phyloP scores from a whole-genome alignment of 306 rosid species.

The Prunus dulcis region DNA sequence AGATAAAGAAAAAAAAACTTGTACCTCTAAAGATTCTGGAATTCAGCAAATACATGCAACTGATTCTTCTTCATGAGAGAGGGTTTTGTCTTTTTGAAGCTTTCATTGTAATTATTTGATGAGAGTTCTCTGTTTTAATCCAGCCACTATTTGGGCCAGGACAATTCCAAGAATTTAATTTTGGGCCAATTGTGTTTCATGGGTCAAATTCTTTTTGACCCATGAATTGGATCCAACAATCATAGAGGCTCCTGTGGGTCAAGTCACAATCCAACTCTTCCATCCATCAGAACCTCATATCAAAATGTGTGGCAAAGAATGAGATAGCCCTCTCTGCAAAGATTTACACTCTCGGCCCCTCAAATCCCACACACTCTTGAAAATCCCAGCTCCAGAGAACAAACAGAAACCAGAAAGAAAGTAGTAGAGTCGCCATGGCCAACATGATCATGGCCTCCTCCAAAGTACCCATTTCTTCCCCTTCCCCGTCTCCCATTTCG shows the following conservation, averaged over 20 bases:
- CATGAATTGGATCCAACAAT: too few relatives aligned
- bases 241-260: not conserved
- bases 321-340: not conserved
- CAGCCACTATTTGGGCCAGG: not conserved
- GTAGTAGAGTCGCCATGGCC: slow-evolving; percentile 46
- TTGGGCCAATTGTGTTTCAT: not conserved
- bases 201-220: too few relatives aligned
- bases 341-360: not conserved
- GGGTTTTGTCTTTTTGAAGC: not conserved
- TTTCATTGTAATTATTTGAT: not conserved
- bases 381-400: not conserved
- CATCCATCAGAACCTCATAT: not conserved
- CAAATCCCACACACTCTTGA: not conserved
- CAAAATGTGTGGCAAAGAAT: slow-evolving; percentile 9
- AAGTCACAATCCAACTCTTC: not conserved
- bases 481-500: slow-evolving; percentile 30
- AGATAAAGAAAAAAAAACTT: too few relatives aligned
- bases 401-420: not conserved
- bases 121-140: too few relatives aligned
- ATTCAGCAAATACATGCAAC: not conserved
- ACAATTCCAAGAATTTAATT: not conserved
- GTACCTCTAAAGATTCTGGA: not conserved
- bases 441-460: slow-evolving; percentile 81
- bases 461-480: slow-evolving; percentile 40
- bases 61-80: not conserved